These are phyloP conservation scores for Diplodia intermedia DNA, from an alignment of 2,329 filamentous ascomycete species.

Conservation along the genomic window DNA sequence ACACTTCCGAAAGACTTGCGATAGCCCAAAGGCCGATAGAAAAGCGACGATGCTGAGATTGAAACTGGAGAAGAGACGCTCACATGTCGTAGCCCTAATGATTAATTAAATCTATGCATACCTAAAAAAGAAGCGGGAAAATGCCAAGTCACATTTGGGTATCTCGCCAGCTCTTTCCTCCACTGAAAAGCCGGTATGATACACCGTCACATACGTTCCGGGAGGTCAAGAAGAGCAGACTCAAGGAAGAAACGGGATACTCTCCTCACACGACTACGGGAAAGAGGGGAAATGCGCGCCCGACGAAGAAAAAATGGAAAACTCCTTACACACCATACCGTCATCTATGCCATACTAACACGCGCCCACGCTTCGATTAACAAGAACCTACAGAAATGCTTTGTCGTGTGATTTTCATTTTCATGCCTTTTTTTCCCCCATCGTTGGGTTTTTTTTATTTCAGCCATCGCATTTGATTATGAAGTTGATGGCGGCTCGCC, in stretches of 20 bases:
- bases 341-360: conserved; percentile 21
- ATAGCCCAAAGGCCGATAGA: background rate
- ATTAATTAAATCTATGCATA: conserved; percentile 27
- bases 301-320: conserved; percentile 4
- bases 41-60: background rate
- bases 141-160: conserved; percentile 23
- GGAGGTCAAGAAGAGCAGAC: conserved; percentile 9
- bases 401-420: background rate
- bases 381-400: conserved; percentile 13
- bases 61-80: background rate
- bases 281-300: background rate
- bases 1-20: background rate
- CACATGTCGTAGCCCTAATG: conserved; percentile 7
- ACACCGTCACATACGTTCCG: conserved; percentile 7
- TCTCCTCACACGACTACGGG: background rate
- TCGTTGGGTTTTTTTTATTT: background rate
- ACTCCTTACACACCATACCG: conserved; percentile 24
- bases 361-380: conserved; percentile 17
- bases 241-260: background rate
- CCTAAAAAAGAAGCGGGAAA: conserved; percentile 15
- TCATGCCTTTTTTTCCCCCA: background rate
- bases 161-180: conserved; percentile 28
- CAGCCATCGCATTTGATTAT: background rate
- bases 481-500: conserved; percentile 65
- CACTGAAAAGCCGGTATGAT: conserved; percentile 25